Conservation (phyloP, 2,329 filamentous ascomycete genomes). For the Zymoseptoria pseudotritici region DNA sequence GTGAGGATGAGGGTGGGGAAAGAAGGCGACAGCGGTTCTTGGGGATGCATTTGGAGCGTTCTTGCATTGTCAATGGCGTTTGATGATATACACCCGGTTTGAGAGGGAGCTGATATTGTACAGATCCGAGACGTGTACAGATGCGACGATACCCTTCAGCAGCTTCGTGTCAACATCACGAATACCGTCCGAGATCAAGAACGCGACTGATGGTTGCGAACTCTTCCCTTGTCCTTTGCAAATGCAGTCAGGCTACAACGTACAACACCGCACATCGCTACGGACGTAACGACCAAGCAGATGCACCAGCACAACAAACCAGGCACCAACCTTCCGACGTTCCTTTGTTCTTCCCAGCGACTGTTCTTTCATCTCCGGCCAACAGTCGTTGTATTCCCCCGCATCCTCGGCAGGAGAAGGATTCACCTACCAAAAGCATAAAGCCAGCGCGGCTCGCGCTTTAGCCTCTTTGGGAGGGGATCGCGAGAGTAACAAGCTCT, state of each 20-base stretch:
- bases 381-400: not conserved
- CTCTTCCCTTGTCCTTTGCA: no score
- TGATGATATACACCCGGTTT: not conserved
- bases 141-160: not conserved
- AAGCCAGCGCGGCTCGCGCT: not conserved
- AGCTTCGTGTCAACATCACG: not conserved
- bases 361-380: not conserved
- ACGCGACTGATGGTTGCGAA: no score
- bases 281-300: not conserved
- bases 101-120: not conserved
- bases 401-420: not conserved
- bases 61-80: not conserved
- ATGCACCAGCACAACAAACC: not conserved
- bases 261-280: not conserved
- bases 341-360: not conserved
- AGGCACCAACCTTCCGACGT: not conserved
- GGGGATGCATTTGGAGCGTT: not conserved
- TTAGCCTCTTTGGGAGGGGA: not conserved
- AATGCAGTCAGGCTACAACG: not conserved
- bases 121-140: not conserved
- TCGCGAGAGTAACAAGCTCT: not conserved
- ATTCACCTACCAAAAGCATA: not conserved
- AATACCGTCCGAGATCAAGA: no score
- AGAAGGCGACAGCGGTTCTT: not conserved
- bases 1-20: slow-evolving; percentile 9